Base-by-base conservation (phyloP, 78 protist species). In the Cavenderia fasciculata region DNA sequence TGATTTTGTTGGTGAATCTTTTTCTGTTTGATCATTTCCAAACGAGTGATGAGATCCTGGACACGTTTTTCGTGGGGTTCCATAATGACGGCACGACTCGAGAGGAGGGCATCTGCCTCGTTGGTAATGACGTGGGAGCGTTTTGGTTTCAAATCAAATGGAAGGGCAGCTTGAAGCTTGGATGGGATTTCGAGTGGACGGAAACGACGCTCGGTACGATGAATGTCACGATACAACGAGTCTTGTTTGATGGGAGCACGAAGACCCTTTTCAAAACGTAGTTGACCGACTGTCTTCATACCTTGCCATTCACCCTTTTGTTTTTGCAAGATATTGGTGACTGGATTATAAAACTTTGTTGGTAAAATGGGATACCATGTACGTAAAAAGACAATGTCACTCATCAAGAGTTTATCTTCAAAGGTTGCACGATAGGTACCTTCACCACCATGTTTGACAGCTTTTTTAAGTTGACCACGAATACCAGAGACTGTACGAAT, bases 401-500 rank as follows among this genome's bases (percentile, higher is more conserved):
- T 76, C 49, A 73, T 68, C 8, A 95, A 85, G 19, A 98, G 21
- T 79, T 94, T 95, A 92, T 98, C 99, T 77, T 99, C 99, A 43
- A 99, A 99, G 19, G 99, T 97, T 5, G 99, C 99, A 2, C 99
- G 92, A 96, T 95, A 97, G 33, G 63, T 46, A 46, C 99, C 99
- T 31, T 61, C 90, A 27, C 97, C 97, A 21, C n/a, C 40, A 21
- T 63, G 63, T n/a, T n/a, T n/a, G 14, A 97, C 25, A 31, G 98
- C 98, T 71, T 85, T 94, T 90, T 99, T 99, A 57, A 99, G 70
- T 59, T 85, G 95, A 14, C 99, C 99, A 16, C 99, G 90, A 31
- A 99, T 94, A 51, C 99, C 99, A 14, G 96, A 70, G n/a, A 98
- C 99, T 41, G 99, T 98, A n/a, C 97, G 84, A n/a, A 99, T 27